Percentiles rank a stretch among this genome's conserved stretches.
Conservation (phyloP, 257 asterid species). For the Jacaranda copaia region DNA sequence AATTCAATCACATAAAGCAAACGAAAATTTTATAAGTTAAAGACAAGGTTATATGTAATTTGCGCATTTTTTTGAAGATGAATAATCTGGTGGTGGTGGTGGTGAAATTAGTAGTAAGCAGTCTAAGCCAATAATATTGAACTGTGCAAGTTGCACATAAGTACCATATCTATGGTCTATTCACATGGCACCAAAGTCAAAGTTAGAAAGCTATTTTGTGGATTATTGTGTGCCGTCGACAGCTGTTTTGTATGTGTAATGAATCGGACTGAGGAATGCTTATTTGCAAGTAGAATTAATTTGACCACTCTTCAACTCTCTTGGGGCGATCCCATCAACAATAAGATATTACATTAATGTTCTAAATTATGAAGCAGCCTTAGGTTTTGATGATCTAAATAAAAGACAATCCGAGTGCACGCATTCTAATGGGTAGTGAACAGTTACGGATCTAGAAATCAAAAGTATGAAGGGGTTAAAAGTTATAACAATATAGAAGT, state of each 20-base stretch:
- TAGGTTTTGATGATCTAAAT: background rate
- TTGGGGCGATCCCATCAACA: background rate
- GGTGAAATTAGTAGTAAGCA: too few species aligned
- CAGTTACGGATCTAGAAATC: too few species aligned
- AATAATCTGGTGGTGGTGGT: too few species aligned
- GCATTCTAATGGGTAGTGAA: too few species aligned
- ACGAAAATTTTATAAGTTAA: too few species aligned
- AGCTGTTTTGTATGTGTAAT: slow-evolving; percentile 10
- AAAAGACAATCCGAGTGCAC: too few species aligned
- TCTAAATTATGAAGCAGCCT: background rate
- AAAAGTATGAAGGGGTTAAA: too few species aligned
- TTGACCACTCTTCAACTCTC: slow-evolving; percentile 8
- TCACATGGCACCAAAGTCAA: slow-evolving; percentile 30
- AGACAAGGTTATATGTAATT: too few species aligned
- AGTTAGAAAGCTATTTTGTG: slow-evolving; percentile 8
- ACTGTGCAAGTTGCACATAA: slow-evolving; percentile 14
- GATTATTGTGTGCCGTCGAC: background rate
- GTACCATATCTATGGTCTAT: background rate
- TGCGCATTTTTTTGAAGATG: too few species aligned
- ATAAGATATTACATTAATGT: background rate
- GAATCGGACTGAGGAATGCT: background rate
- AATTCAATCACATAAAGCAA: too few species aligned
- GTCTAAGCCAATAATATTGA: background rate
- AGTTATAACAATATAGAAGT: too few species aligned
- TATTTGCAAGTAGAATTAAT: background rate